Evolutionary conservation across 768 basidiomycete genomes (phyloP), one percentile per base, ranked within the genome.

Genomic region (Crucibulum laeve): DNA sequence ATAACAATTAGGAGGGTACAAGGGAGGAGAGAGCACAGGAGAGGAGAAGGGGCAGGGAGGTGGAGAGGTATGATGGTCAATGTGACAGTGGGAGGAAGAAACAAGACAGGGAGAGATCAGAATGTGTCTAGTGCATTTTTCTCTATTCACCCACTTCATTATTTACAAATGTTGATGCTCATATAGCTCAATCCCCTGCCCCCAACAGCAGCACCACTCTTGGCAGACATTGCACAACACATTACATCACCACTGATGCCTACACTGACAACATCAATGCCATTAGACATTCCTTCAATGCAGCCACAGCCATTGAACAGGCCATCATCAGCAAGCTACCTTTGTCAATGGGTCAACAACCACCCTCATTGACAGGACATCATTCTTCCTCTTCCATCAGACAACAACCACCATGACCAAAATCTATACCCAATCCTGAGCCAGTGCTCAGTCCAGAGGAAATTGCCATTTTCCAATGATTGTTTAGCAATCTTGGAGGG

Each of bases 281-380:
- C 52, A 1, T 17, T 54, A 2, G 46, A 50, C 5, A 55, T 58
- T n/a, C 53, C 55, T 1, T 45, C 50, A 2, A 53, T 49, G 2
- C 58, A 60, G 24, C 52, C 58, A 5, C 59, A 56, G 15, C 51
- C 50, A 23, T 26, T n/a, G n/a, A n/a, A n/a, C n/a, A n/a, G n/a
- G n/a, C n/a, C n/a, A n/a, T n/a, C n/a, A n/a, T n/a, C n/a, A n/a
- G n/a, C n/a, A n/a, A n/a, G n/a, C n/a, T n/a, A n/a, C n/a, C n/a
- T n/a, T n/a, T n/a, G n/a, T n/a, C n/a, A n/a, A n/a, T n/a, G n/a
- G n/a, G n/a, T n/a, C n/a, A n/a, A n/a, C n/a, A n/a, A n/a, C n/a
- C n/a, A n/a, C n/a, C n/a, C n/a, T n/a, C n/a, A n/a, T n/a, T n/a
- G n/a, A n/a, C n/a, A n/a, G n/a, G n/a, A n/a, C n/a, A n/a, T n/a